phyloP scores from a whole-genome alignment of 176 grass and related monocot species.

The Poa pratensis region DNA sequence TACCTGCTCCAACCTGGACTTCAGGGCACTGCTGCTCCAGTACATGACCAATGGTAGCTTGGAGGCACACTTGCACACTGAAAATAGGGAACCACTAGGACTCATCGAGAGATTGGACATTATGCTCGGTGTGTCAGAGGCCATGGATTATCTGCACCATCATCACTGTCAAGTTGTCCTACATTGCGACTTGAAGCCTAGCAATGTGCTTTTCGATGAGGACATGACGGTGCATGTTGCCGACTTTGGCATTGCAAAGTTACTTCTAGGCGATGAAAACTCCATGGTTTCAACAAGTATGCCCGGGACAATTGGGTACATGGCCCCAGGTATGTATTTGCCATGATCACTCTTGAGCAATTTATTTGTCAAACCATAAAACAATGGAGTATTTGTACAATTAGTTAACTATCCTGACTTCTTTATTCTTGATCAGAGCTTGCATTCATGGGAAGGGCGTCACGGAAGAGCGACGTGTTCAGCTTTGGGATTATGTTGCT shows the following conservation, averaged over 20 bases:
- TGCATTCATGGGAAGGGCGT: constrained; percentile 1
- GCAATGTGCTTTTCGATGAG: not conserved
- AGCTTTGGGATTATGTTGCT: constrained; percentile 4
- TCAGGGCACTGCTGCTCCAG: not conserved
- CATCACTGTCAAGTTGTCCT: not conserved
- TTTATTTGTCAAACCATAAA: not conserved
- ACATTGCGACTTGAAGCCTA: not conserved
- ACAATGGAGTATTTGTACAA: not conserved
- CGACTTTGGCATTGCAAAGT: not conserved
- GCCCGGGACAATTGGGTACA: not conserved
- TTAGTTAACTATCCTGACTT: not conserved
- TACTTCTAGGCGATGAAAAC: not conserved
- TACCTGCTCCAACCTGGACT: not conserved
- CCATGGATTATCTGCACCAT: not conserved
- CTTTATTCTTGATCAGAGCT: not conserved
- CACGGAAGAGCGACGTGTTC: not conserved
- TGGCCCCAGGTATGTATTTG: not conserved
- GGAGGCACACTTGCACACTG: not conserved
- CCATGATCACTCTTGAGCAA: not conserved
- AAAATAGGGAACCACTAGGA: not conserved
- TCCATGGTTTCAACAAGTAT: not conserved
- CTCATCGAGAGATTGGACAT: not conserved
- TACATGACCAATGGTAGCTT: constrained; percentile 12
- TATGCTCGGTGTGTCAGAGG: not conserved
- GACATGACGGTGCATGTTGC: not conserved